These are phyloP conservation scores for Mycena sp. DNA, from an alignment of 1,284 basidiomycete genomes.

Conservation along the genomic window DNA sequence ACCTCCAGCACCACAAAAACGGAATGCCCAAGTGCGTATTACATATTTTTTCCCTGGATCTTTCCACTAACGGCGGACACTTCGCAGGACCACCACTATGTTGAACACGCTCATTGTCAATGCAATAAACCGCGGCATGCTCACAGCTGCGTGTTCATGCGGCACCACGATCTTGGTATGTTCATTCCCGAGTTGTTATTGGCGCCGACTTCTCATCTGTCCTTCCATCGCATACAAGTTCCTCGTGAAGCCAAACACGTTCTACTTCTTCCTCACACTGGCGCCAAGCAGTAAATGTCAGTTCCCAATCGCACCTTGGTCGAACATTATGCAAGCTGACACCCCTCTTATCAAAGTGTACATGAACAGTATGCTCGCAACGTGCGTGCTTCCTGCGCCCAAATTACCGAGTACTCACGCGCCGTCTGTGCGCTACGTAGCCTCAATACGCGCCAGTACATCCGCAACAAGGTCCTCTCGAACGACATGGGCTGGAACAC, in stretches of 20 bases:
- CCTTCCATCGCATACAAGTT: constrained; percentile 26
- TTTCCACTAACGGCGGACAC: too few relatives aligned
- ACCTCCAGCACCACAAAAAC: neutral
- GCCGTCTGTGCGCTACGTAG: too few relatives aligned
- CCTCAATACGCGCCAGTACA: too few relatives aligned
- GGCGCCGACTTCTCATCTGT: neutral
- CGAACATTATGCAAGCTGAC: too few relatives aligned
- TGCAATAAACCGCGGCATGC: constrained; percentile 32
- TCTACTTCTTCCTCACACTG: constrained; percentile 32
- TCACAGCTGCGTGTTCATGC: constrained; percentile 22
- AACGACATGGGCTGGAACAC: too few relatives aligned
- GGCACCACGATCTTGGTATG: constrained; percentile 27
- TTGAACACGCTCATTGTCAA: constrained; percentile 31
- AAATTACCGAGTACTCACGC: too few relatives aligned
- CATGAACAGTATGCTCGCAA: too few relatives aligned
- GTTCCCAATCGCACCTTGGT: too few relatives aligned
- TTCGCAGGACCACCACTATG: constrained; percentile 27
- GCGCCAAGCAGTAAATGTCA: constrained; percentile 30
- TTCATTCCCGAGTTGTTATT: neutral
- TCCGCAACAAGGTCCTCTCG: too few relatives aligned
- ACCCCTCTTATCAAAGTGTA: too few relatives aligned
- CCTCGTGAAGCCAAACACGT: constrained; percentile 23
- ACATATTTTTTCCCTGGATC: neutral
- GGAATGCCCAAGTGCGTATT: constrained; percentile 6
- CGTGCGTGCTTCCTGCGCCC: too few relatives aligned